Base-by-base conservation (phyloP, 2,329 filamentous ascomycete species). In the Microsporum ferrugineum region DNA sequence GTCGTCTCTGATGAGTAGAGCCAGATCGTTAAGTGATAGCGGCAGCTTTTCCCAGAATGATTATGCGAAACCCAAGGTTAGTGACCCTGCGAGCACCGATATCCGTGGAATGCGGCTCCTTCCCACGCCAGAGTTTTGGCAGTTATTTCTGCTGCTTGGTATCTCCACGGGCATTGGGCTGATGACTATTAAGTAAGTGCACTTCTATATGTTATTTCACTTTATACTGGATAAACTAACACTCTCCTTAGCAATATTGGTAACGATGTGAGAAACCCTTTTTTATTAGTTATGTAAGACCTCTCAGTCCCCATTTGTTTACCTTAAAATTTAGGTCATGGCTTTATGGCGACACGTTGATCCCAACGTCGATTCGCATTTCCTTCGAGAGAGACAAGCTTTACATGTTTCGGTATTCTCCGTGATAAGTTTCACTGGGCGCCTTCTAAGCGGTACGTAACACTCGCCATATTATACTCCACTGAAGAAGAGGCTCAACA, bases 331-430 rank as follows among this genome's bases (percentile, higher is more conserved):
- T 29, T 65, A 80, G 77, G 77, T 80, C 62, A 88, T 89, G 70
- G 90, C 91, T 2, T 80, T 99, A 1, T 97, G 94, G 94, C 86
- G 84, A 63, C 84, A 89, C 69, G 95, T 87, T 71, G 90, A 96
- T 68, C 81, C 86, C 65, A 84, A 82, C 1, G 86, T 88, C 1
- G 80, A 82, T 63, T 80, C 88, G 49, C 83, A 86, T 57, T 91
- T 91, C 67, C 87, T 99, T 58, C 84, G 89, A 58, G 82, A 87
- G 61, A 84, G 84, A 57, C 94, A 97, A 73, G 86, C 95, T 63
- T 84, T 95, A 78, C 92, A 99, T 69, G 94, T 99, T 7, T 95
- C 90, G 1, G 89, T 95, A 59, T 79, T 99, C n/a, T 97, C 92
- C 0, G 76, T 96, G 56, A 87, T 87, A 70, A 95, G 89, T 67